Evolutionary conservation across 352 stramenopile genomes (phyloP), one percentile per base, ranked within the genome.

Genomic region (Halophytophthora batemanensis): DNA sequence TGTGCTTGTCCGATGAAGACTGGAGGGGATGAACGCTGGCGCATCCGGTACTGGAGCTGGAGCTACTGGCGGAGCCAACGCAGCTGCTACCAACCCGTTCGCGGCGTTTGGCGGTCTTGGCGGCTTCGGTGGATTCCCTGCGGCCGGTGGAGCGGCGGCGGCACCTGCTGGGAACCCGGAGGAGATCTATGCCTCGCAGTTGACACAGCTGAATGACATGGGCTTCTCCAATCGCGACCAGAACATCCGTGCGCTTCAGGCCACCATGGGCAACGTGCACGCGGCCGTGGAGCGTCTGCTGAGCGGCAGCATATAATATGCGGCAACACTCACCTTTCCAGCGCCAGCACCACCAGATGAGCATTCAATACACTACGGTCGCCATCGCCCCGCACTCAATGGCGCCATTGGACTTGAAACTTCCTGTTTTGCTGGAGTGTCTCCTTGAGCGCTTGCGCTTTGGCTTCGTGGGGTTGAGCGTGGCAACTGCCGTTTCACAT

Each of bases 141-240:
- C 43, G 19, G 50, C 44, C 12, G 53, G 69, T 35, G 55, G 65
- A 11, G 59, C 39, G 13, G 29, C 59, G 17, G 66, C 67, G 3
- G 41, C 69, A 0, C 59, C 83, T 5, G 56, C 56, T 28, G 67
- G 55, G 17, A 95, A 96, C 61, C 86, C 85, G 2, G 83, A 92
- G 44, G 79, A 95, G 51, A 63, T 77, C 5, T 97, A 95, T 60
- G 86, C 87, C 22, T 80, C 76, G 19, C 90, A 97, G 62, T 61
- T 97, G 29, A 77, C 70, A n/a, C 87, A 97, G 62, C 71, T 97
- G 37, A 77, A 70, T 37, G 87, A 96, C 59, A 96, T 97, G 87
- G 90, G 90, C 37, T 97, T 97, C 46, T 73, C 77, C 6, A 91
- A 97, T 69, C 74, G 80, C 18, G 83, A 91, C 23, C 84, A 93